Evolutionary conservation across 164 flowering plant genomes (phyloP).

Genomic region (Hamamelis virginiana): DNA sequence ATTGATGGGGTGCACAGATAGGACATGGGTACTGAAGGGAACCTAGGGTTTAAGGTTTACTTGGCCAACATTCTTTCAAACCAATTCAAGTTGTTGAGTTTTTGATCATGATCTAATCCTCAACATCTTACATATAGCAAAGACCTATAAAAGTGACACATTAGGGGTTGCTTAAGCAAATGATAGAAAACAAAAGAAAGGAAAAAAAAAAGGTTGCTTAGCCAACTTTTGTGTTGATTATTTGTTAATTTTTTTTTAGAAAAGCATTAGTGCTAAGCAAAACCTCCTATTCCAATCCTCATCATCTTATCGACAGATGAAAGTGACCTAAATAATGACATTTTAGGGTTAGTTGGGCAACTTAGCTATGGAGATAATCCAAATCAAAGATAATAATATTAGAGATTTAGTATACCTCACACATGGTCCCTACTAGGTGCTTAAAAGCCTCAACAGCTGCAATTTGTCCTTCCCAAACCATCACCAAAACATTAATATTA

Average conservation of each 20-base stretch:
- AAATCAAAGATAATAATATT: neutral
- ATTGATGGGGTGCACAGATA: no score
- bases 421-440: slow-evolving; percentile 18
- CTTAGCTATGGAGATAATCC: slow-evolving; percentile 3
- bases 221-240: neutral
- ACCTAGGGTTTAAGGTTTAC: no score
- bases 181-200: no score
- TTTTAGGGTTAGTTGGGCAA: slow-evolving; percentile 5
- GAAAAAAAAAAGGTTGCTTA: neutral
- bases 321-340: slow-evolving; percentile 10
- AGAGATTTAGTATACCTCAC: neutral
- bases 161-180: neutral
- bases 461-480: neutral
- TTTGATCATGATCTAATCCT: neutral
- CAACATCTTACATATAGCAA: neutral
- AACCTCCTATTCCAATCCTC: slow-evolving; percentile 3
- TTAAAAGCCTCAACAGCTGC: slow-evolving; percentile 12
- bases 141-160: no score
- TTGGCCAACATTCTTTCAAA: no score
- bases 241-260: neutral
- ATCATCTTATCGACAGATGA: neutral
- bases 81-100: neutral
- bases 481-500: neutral
- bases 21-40: no score
- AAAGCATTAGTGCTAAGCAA: neutral